Evolutionary conservation across 2,329 filamentous ascomycete species (phyloP).

Genomic region (Fusarium incarnatum): DNA sequence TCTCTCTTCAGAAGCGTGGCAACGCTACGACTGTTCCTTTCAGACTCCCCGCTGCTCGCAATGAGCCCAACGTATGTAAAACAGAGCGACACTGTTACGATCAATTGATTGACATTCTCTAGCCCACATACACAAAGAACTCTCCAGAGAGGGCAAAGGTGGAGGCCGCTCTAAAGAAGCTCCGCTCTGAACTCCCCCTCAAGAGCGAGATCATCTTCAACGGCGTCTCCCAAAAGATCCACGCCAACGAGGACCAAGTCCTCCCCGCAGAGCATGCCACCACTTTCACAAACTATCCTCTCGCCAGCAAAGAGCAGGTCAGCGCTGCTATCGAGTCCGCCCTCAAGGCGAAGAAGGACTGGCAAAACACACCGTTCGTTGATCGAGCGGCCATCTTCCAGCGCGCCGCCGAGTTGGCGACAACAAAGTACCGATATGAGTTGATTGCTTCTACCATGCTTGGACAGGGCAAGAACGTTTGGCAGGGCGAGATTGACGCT

Average conservation of each 20-base stretch:
- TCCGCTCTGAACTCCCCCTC: conserved; percentile 49
- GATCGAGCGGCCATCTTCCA: conserved; percentile 94
- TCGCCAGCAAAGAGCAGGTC: conserved; percentile 51
- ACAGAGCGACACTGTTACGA: fast-evolving
- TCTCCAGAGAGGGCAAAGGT: conserved; percentile 49
- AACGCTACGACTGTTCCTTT: conserved; percentile 47
- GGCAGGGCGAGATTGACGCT: conserved; percentile 97
- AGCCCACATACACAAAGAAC: conserved; percentile 48
- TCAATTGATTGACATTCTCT: too few relatives aligned
- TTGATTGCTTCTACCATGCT: conserved; percentile 96
- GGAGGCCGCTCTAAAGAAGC: conserved; percentile 47
- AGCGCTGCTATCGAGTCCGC: conserved; percentile 80
- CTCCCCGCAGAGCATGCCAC: conserved; percentile 52
- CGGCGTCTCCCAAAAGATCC: conserved; percentile 45
- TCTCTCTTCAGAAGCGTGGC: conserved; percentile 41
- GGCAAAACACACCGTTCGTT: conserved; percentile 87
- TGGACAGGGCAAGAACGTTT: conserved; percentile 97
- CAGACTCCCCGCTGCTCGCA: conserved; percentile 48
- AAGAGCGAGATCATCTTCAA: conserved; percentile 50
- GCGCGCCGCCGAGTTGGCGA: conserved; percentile 90
- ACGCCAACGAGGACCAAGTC: conserved; percentile 47
- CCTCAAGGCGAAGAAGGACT: conserved; percentile 81
- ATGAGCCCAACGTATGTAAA: conserved; percentile 50
- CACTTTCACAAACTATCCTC: conserved; percentile 52
- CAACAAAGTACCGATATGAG: conserved; percentile 93